A percentile compares a stretch with the other conserved stretches of the same genome.
Conservation (phyloP, 345 rosid species). For the Eutrema heterophyllum region DNA sequence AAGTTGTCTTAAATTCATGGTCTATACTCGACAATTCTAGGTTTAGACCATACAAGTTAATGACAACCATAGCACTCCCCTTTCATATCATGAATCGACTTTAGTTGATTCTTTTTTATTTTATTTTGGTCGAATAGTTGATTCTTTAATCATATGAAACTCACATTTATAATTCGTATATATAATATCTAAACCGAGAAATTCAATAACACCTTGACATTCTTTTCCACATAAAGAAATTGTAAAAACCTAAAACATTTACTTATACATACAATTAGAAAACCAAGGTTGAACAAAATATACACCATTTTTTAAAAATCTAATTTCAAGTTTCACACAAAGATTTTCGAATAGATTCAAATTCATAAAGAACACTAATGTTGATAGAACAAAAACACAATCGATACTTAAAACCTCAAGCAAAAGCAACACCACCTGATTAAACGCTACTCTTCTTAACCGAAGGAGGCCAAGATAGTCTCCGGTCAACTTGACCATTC, state of each 20-base stretch:
- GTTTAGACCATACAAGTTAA: background rate
- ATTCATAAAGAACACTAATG: background rate
- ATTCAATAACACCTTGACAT: background rate
- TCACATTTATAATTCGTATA: background rate
- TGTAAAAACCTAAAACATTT: background rate
- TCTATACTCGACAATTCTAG: background rate
- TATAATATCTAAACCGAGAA: background rate
- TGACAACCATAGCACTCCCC: background rate
- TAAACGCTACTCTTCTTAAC: conserved; percentile 35
- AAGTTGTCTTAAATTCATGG: conserved; percentile 28
- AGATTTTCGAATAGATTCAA: background rate
- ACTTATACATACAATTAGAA: background rate
- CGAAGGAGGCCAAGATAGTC: conserved; percentile 91
- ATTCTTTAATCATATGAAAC: background rate
- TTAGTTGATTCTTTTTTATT: background rate
- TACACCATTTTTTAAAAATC: background rate
- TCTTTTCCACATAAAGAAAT: background rate
- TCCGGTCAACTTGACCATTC: conserved; percentile 46
- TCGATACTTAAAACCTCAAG: background rate
- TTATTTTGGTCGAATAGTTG: background rate
- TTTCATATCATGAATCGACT: background rate
- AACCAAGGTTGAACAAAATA: conserved; percentile 4
- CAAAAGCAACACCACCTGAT: background rate
- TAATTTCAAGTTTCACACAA: background rate
- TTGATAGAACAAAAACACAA: conserved; percentile 9